Conservation (phyloP, 2,329 filamentous ascomycete species). For the Incumbomyces lentus region DNA sequence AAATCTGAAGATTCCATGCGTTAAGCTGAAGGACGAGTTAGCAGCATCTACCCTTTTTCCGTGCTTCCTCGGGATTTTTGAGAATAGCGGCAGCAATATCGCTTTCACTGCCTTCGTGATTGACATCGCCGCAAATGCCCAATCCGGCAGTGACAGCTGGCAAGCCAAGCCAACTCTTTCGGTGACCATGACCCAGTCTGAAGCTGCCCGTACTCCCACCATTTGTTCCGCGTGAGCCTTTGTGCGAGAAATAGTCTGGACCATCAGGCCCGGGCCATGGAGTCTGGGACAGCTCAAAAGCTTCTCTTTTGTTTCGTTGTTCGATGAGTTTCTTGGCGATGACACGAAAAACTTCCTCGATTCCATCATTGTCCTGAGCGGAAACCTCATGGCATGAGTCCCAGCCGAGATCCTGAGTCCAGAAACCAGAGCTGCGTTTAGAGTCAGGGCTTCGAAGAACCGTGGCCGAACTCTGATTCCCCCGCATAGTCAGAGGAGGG, state of each 20-base stretch:
- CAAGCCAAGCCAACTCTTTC: conserved; percentile 57
- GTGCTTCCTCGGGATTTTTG: conserved; percentile 24
- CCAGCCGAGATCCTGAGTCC: conserved; percentile 90
- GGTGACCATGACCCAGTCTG: conserved; percentile 48
- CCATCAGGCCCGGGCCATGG: conserved; percentile 27
- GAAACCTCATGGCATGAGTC: conserved; percentile 96
- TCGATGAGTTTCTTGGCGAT: conserved; percentile 77
- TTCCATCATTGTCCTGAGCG: conserved; percentile 85
- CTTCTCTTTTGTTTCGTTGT: conserved; percentile 49
- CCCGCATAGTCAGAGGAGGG: conserved; percentile 49
- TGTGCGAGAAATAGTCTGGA: conserved; percentile 16
- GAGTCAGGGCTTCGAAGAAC: conserved; percentile 29
- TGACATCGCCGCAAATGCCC: conserved; percentile 29
- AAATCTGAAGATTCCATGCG: too few relatives aligned
- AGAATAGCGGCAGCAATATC: conserved; percentile 10
- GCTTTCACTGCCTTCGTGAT: conserved; percentile 20
- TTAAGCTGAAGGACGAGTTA: conserved; percentile 18
- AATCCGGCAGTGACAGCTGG: conserved; percentile 28
- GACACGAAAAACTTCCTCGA: conserved; percentile 91
- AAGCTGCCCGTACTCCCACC: conserved; percentile 47
- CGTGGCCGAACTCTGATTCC: conserved; percentile 17
- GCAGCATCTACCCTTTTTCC: conserved; percentile 31
- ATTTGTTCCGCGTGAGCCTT: conserved; percentile 38
- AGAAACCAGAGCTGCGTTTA: conserved; percentile 44
- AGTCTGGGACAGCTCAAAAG: conserved; percentile 39